A percentile compares a stretch with the other conserved stretches of the same genome.
Conservation (phyloP, 257 asterid genomes). For the Solanum peruvianum region DNA sequence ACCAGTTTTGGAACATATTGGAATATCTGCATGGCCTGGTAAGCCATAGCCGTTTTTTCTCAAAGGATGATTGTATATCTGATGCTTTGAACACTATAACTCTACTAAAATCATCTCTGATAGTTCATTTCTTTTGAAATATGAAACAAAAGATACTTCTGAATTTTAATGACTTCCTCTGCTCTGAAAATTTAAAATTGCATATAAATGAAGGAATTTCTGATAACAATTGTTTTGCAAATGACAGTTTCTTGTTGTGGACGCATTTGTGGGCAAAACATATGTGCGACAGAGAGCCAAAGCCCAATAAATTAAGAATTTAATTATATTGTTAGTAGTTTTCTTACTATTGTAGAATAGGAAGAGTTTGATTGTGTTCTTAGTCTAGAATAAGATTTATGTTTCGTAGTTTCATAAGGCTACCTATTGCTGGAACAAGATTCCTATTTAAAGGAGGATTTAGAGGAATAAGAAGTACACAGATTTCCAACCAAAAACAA, state of each 20-base stretch:
- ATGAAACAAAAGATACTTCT: not conserved
- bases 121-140: not conserved
- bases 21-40: slow-evolving; percentile 98
- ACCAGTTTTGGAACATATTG: slow-evolving; percentile 81
- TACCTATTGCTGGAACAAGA: not conserved
- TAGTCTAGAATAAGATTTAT: not conserved
- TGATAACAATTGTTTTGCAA: not conserved
- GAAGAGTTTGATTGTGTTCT: not conserved
- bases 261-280: not conserved
- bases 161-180: not conserved
- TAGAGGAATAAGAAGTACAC: not conserved
- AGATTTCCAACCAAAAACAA: not conserved
- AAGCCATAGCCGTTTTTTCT: slow-evolving; percentile 9
- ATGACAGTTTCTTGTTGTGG: not conserved
- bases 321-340: not conserved
- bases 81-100: not conserved
- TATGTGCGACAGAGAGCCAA: not conserved
- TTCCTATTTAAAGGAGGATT: not conserved
- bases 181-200: not conserved
- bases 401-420: not conserved
- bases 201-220: not conserved
- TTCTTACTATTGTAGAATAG: not conserved
- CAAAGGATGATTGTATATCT: not conserved
- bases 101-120: not conserved
- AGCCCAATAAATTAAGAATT: too few relatives aligned